Evolutionary conservation across 805 yeast species (phyloP).

Genomic region (Starmerella vitae): DNA sequence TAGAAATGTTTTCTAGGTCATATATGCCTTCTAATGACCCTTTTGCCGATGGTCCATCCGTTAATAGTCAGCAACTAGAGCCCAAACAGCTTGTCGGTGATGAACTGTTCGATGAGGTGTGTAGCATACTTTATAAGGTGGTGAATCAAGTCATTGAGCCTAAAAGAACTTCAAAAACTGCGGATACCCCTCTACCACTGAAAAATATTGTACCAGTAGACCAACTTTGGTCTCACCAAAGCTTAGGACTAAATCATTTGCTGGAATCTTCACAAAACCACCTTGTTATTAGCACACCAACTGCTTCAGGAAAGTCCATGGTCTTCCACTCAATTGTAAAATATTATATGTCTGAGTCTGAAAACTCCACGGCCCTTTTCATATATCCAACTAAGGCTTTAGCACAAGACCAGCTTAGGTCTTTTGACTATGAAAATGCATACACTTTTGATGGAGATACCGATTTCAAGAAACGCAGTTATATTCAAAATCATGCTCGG

Average conservation of each 20-base stretch:
- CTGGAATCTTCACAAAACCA: conserved; percentile 35
- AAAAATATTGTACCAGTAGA: conserved; percentile 36
- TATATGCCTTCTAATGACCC: conserved; percentile 4
- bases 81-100: neutral
- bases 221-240: conserved; percentile 66
- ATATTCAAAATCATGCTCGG: conserved; percentile 49
- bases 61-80: neutral
- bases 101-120: conserved; percentile 1
- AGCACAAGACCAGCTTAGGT: conserved; percentile 89
- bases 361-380: conserved; percentile 56
- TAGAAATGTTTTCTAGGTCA: conserved; percentile 2
- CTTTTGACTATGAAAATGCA: conserved; percentile 40
- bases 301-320: conserved; percentile 91
- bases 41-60: neutral
- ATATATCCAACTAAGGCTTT: conserved; percentile 94
- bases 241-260: conserved; percentile 48
- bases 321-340: conserved; percentile 83
- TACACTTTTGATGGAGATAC: conserved; percentile 92
- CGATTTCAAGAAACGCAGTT: conserved; percentile 38
- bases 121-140: conserved; percentile 25
- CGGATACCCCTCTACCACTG: conserved; percentile 18
- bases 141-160: conserved; percentile 50
- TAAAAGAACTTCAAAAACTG: conserved; percentile 9
- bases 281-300: conserved; percentile 83
- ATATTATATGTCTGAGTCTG: conserved; percentile 29